These are phyloP conservation scores for Coniella vitis DNA, from an alignment of 2,329 filamentous ascomycete genomes.

Conservation along the genomic window DNA sequence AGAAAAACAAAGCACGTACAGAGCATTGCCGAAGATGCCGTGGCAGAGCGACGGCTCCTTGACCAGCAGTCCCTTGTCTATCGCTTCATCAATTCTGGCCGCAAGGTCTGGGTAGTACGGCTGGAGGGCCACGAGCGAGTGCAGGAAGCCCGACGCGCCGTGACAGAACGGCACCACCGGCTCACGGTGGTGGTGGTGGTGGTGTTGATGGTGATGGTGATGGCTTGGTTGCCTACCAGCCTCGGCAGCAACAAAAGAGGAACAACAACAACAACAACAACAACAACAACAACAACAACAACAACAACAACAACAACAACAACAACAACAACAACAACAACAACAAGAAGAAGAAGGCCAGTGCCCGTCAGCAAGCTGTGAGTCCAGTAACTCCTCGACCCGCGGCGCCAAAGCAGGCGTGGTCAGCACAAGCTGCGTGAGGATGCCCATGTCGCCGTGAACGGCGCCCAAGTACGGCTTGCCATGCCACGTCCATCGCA, in stretches of 20 bases:
- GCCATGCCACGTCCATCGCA: slow-evolving; percentile 63
- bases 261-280: no score
- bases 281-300: no score
- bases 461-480: slow-evolving; percentile 58
- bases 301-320: no score
- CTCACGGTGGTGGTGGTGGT: slow-evolving; percentile 10
- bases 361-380: slow-evolving; percentile 41
- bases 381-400: slow-evolving; percentile 49
- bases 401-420: slow-evolving; percentile 46
- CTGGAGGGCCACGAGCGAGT: slow-evolving; percentile 44
- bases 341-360: no score
- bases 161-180: slow-evolving; percentile 54
- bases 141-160: slow-evolving; percentile 50
- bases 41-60: slow-evolving; percentile 57
- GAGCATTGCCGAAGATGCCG: slow-evolving; percentile 51
- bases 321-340: no score
- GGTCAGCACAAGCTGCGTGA: slow-evolving; percentile 60
- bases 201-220: slow-evolving; percentile 6
- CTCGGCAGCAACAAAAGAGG: no score
- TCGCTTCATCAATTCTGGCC: slow-evolving; percentile 41
- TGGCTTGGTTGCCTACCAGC: no score
- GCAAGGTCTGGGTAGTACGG: slow-evolving; percentile 43
- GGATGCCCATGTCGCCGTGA: slow-evolving; percentile 62
- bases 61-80: slow-evolving; percentile 47
- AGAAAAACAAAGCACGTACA: slow-evolving; percentile 33